phyloP scores from a whole-genome alignment of 108 stramenopile species.

The Skeletonema marinoi region DNA sequence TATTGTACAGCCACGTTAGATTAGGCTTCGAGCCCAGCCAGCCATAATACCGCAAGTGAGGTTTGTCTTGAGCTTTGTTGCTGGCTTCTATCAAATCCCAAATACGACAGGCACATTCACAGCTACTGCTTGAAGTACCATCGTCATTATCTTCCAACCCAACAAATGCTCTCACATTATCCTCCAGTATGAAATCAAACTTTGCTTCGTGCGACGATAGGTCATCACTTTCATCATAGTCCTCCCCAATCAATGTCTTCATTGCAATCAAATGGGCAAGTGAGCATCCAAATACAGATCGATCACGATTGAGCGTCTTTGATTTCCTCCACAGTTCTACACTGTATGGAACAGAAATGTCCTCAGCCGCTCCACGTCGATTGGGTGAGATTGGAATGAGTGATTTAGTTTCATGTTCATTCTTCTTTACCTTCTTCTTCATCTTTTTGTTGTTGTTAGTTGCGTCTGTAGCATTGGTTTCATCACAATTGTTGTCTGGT shows the following conservation, averaged over 20 bases:
- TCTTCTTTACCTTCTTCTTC: slow-evolving; percentile 28
- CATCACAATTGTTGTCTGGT: background rate
- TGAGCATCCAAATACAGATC: slow-evolving; percentile 77
- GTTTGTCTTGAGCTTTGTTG: slow-evolving; percentile 23
- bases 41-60: slow-evolving; percentile 84
- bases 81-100: slow-evolving; percentile 61
- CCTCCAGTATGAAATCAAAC: slow-evolving; percentile 88
- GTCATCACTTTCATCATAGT: slow-evolving; percentile 1
- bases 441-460: background rate
- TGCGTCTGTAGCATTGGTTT: background rate
- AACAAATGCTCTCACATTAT: slow-evolving; percentile 75
- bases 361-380: slow-evolving; percentile 61
- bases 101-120: slow-evolving; percentile 63
- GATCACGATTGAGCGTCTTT: slow-evolving; percentile 77
- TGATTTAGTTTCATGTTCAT: slow-evolving; percentile 25
- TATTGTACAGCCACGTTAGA: slow-evolving; percentile 67
- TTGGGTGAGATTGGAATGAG: slow-evolving; percentile 52
- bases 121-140: slow-evolving; percentile 22
- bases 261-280: slow-evolving; percentile 87
- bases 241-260: slow-evolving; percentile 51
- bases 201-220: slow-evolving; percentile 18
- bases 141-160: slow-evolving; percentile 11
- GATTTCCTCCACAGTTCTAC: slow-evolving; percentile 85
- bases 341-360: slow-evolving; percentile 68
- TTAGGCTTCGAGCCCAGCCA: slow-evolving; percentile 82